These are phyloP conservation scores for Amanita subjunquillea DNA, from an alignment of 768 basidiomycete genomes.

Conservation along the genomic window DNA sequence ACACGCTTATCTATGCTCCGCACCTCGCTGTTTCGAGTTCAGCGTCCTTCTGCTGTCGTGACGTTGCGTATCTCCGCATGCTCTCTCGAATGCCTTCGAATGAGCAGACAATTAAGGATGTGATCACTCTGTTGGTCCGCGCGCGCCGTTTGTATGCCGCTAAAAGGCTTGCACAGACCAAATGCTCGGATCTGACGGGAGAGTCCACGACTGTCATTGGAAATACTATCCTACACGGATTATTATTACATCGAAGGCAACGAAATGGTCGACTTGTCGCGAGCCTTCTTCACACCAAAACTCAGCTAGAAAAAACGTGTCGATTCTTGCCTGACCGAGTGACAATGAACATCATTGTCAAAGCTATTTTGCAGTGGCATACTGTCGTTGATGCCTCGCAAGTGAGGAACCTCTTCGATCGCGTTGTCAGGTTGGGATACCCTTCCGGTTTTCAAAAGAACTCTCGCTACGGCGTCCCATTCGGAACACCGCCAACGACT, in stretches of 20 bases:
- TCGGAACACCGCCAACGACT: slow-evolving; percentile 23
- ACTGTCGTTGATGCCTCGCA: slow-evolving; percentile 27
- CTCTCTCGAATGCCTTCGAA: slow-evolving; percentile 15
- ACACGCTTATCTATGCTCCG: slow-evolving; percentile 16
- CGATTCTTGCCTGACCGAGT: slow-evolving; percentile 55
- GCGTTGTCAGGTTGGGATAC: slow-evolving; percentile 50
- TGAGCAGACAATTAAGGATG: slow-evolving; percentile 19
- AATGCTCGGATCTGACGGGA: slow-evolving; percentile 17
- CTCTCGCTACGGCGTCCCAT: slow-evolving; percentile 27
- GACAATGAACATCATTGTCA: slow-evolving; percentile 62
- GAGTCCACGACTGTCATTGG: slow-evolving; percentile 33
- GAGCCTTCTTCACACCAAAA: slow-evolving; percentile 27
- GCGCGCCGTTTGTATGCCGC: slow-evolving; percentile 34
- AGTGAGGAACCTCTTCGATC: slow-evolving; percentile 54
- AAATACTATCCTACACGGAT: slow-evolving; percentile 46
- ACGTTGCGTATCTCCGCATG: slow-evolving; percentile 15
- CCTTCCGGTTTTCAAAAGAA: slow-evolving; percentile 27
- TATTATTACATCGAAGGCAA: slow-evolving; percentile 18
- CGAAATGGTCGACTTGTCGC: slow-evolving; percentile 37
- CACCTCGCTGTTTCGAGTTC: slow-evolving; percentile 15
- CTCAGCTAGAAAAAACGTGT: slow-evolving; percentile 29
- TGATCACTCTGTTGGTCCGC: slow-evolving; percentile 28
- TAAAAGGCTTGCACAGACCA: slow-evolving; percentile 25
- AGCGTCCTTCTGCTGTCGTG: slow-evolving; percentile 8
- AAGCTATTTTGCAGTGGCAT: slow-evolving; percentile 46